Percentiles rank a stretch among this genome's conserved stretches.
Evolutionary conservation across 2,329 filamentous ascomycete genomes (phyloP).

Genomic region (Botrytis pseudocinerea): DNA sequence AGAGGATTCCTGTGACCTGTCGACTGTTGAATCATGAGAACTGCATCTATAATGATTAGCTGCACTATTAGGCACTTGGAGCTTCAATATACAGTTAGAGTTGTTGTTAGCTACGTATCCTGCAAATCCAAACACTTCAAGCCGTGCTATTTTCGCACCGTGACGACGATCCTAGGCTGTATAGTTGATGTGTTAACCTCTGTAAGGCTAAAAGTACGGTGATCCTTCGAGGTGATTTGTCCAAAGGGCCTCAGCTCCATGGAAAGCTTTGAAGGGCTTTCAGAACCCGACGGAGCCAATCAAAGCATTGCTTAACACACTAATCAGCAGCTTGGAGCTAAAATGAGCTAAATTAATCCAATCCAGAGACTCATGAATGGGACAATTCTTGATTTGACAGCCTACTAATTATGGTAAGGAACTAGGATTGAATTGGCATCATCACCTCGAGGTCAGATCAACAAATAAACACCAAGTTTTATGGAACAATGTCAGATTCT

Average conservation of each 20-base stretch:
- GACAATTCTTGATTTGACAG: background rate
- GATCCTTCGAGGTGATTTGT: conserved; percentile 10
- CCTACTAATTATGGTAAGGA: background rate
- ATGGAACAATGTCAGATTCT: background rate
- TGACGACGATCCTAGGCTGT: background rate
- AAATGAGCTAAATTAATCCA: background rate
- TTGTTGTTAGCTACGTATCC: background rate
- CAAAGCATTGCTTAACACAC: background rate
- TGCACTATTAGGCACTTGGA: background rate
- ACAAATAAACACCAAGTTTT: background rate
- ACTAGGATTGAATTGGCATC: background rate
- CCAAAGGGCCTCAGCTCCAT: background rate
- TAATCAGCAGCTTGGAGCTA: background rate
- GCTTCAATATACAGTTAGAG: background rate
- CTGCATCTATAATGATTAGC: background rate
- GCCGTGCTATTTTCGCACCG: conserved; percentile 3
- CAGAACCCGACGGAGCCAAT: conserved; percentile 6
- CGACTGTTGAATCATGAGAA: background rate
- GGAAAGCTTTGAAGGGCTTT: background rate
- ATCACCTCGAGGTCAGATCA: conserved; percentile 1
- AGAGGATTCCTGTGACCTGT: background rate
- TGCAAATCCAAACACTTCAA: background rate
- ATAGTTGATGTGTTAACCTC: background rate
- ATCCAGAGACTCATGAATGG: background rate
- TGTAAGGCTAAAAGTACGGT: background rate